Conservation (phyloP, 1,284 basidiomycete species). For the Moesziomyces aphidis region DNA sequence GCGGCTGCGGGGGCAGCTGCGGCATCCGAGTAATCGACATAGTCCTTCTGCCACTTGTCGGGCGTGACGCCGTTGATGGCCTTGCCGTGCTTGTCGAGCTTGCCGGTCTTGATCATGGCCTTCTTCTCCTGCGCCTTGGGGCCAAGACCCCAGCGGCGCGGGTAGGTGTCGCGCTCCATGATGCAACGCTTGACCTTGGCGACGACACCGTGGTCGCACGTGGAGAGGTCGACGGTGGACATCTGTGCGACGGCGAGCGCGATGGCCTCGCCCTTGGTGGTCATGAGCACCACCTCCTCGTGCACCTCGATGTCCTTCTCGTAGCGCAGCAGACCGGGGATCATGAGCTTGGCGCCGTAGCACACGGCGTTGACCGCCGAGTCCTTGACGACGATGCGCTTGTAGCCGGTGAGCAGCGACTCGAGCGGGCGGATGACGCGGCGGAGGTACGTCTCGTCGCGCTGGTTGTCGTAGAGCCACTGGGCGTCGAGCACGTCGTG, state of each 20-base stretch:
- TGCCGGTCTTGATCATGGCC: constrained; percentile 81
- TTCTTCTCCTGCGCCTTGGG: constrained; percentile 98
- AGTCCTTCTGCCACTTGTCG: constrained; percentile 88
- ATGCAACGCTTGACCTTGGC: constrained; percentile 99
- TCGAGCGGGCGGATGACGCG: constrained; percentile 95
- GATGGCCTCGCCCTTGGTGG: constrained; percentile 99
- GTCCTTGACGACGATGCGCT: constrained; percentile 99
- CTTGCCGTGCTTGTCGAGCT: constrained; percentile 95
- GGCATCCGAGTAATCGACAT: constrained; percentile 83
- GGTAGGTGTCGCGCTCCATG: constrained; percentile 98
- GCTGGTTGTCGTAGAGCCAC: constrained; percentile 98
- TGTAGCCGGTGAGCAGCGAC: constrained; percentile 93
- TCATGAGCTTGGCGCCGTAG: constrained; percentile 99
- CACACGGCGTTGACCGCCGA: constrained; percentile 99
- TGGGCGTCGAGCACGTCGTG: constrained; percentile 99
- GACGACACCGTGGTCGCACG: constrained; percentile 98
- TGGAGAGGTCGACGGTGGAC: constrained; percentile 97
- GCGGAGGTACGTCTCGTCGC: constrained; percentile 96
- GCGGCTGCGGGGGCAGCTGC: constrained; percentile 66
- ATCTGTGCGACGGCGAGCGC: constrained; percentile 84
- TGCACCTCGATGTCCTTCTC: constrained; percentile 94
- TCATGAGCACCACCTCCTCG: constrained; percentile 99
- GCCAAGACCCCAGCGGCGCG: constrained; percentile 96
- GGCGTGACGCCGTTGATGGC: constrained; percentile 92
- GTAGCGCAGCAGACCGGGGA: constrained; percentile 96